phyloP scores from a whole-genome alignment of 768 basidiomycete species.

The Xerocomus spinulosus region DNA sequence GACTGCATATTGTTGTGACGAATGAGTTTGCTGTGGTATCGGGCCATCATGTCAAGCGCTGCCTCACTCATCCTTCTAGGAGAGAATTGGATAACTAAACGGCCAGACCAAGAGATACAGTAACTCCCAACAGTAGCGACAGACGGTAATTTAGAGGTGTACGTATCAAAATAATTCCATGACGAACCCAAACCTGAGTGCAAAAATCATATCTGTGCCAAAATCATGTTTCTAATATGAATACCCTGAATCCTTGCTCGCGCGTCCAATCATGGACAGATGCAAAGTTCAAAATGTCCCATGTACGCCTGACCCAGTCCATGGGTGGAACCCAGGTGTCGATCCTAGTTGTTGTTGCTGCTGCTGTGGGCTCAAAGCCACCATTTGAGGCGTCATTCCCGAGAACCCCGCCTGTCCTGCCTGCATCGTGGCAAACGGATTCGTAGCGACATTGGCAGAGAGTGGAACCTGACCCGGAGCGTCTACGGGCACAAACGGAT shows the following conservation, averaged over 20 bases:
- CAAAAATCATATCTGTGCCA: neutral
- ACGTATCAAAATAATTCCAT: neutral
- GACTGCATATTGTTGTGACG: too few relatives aligned
- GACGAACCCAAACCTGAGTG: neutral
- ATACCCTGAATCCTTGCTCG: neutral
- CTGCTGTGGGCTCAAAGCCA: constrained; percentile 20
- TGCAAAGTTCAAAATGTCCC: constrained; percentile 15
- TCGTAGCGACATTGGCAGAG: constrained; percentile 1
- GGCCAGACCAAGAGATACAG: neutral
- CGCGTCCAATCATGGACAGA: neutral
- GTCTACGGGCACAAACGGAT: constrained; percentile 15
- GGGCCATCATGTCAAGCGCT: too few relatives aligned
- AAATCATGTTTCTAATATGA: neutral
- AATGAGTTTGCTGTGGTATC: too few relatives aligned
- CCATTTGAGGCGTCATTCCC: constrained; percentile 25
- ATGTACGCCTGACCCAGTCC: constrained; percentile 15
- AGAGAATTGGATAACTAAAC: neutral
- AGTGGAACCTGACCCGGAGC: constrained; percentile 26
- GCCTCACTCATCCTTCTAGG: too few relatives aligned
- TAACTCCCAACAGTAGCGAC: neutral
- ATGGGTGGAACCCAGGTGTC: constrained; percentile 13
- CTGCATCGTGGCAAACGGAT: constrained; percentile 18
- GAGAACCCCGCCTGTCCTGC: constrained; percentile 14
- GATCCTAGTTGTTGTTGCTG: constrained; percentile 20
- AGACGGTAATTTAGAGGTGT: neutral